phyloP scores from a whole-genome alignment of 148 eudicot genomes.

The Diospyros lotus region DNA sequence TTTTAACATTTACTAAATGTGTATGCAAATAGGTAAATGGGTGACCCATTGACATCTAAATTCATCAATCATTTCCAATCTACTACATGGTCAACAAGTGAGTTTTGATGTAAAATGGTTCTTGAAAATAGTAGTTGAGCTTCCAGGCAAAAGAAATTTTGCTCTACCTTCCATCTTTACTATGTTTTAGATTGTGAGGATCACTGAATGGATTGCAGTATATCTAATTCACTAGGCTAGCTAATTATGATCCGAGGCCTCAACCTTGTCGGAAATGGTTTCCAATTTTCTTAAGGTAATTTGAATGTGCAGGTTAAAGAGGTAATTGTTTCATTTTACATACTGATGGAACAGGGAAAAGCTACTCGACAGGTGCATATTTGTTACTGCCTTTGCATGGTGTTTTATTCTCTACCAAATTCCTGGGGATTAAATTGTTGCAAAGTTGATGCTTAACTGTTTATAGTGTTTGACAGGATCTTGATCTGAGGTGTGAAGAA shows the following conservation, averaged over 20 bases:
- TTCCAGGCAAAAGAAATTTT: not conserved
- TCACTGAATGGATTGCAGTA: not conserved
- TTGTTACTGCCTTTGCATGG: not conserved
- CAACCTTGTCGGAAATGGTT: not conserved
- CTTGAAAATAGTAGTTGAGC: not conserved
- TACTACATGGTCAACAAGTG: too few species aligned
- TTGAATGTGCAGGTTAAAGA: slow-evolving; percentile 73
- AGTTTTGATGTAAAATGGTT: too few species aligned
- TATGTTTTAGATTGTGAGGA: not conserved
- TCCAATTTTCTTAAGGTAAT: not conserved
- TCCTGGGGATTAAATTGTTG: not conserved
- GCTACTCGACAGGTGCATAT: slow-evolving; percentile 69
- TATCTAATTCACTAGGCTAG: not conserved
- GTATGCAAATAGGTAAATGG: too few species aligned
- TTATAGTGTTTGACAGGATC: slow-evolving; percentile 55
- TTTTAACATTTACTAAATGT: too few species aligned
- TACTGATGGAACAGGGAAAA: slow-evolving; percentile 97
- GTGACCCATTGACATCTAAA: too few species aligned
- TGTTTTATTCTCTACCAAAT: not conserved
- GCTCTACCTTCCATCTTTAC: not conserved
- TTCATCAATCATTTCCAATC: too few species aligned
- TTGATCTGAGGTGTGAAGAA: slow-evolving; percentile 77
- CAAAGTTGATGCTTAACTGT: not conserved
- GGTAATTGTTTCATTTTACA: slow-evolving; percentile 74
- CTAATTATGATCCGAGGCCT: not conserved